These are phyloP conservation scores for Madurella fahalii DNA, from an alignment of 2,329 filamentous ascomycete genomes.

Conservation along the genomic window DNA sequence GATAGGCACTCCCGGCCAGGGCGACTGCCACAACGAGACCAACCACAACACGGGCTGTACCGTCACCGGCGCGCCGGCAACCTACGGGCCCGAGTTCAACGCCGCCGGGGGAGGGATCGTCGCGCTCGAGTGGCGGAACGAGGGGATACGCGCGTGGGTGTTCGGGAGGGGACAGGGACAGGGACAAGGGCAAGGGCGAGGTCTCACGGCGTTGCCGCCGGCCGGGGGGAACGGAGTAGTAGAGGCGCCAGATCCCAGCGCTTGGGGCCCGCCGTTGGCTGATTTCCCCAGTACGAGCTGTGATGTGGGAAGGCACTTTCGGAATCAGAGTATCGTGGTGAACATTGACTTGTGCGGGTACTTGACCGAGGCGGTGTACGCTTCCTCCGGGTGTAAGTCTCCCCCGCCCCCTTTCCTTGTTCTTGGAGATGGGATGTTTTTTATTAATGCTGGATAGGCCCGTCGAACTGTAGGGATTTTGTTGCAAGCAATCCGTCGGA, in stretches of 20 bases:
- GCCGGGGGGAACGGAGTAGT: conserved; percentile 24
- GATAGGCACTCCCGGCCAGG: conserved; percentile 40
- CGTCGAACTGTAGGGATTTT: conserved; percentile 52
- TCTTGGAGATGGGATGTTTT: background rate
- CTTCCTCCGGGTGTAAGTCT: conserved; percentile 10
- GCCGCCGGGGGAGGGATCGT: conserved; percentile 52
- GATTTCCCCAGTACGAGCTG: conserved; percentile 64
- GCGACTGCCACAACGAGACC: conserved; percentile 48
- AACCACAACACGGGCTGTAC: conserved; percentile 56
- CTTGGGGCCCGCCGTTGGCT: conserved; percentile 59
- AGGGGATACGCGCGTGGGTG: conserved; percentile 61
- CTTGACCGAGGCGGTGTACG: conserved; percentile 46
- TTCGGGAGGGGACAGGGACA: conserved; percentile 35
- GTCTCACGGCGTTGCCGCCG: conserved; percentile 41
- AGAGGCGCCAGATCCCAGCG: conserved; percentile 52
- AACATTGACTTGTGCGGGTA: conserved; percentile 64
- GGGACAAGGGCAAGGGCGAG: conserved; percentile 41
- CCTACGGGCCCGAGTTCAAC: conserved; percentile 53
- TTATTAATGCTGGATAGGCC: conserved; percentile 34
- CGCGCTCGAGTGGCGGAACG: conserved; percentile 57
- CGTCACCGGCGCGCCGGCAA: conserved; percentile 40
- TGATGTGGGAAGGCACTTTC: conserved; percentile 56
- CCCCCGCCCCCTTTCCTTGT: no score
- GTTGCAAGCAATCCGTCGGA: conserved; percentile 54
- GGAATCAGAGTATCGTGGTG: conserved; percentile 61